phyloP scores from a whole-genome alignment of 2,329 filamentous ascomycete species.

The Trichoderma asperellum region DNA sequence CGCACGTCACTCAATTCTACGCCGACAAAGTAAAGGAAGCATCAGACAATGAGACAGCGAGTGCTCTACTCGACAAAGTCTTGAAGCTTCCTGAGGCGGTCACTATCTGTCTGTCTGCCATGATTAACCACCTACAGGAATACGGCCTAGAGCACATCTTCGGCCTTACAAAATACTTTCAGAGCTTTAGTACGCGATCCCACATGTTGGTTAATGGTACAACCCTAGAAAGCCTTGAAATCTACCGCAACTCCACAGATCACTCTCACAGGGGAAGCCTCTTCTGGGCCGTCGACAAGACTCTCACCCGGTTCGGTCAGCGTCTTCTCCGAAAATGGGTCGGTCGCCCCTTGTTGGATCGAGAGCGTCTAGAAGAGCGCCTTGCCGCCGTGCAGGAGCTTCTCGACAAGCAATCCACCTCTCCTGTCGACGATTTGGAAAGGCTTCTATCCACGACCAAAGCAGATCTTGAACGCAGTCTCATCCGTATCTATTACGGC shows the following conservation, averaged over 20 bases:
- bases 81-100: slow-evolving; percentile 82
- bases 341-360: slow-evolving; percentile 83
- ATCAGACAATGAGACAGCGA: slow-evolving; percentile 58
- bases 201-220: slow-evolving; percentile 98
- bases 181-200: slow-evolving; percentile 89
- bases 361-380: slow-evolving; percentile 72
- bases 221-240: slow-evolving; percentile 88
- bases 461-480: slow-evolving; percentile 85
- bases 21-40: slow-evolving; percentile 76
- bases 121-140: slow-evolving; percentile 91
- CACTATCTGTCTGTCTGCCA: slow-evolving; percentile 89
- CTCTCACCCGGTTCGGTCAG: slow-evolving; percentile 85
- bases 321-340: slow-evolving; percentile 93
- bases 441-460: slow-evolving; percentile 71
- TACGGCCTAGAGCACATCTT: slow-evolving; percentile 96
- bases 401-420: slow-evolving; percentile 66
- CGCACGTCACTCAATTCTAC: slow-evolving; percentile 91
- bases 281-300: slow-evolving; percentile 95
- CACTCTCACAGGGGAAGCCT: slow-evolving; percentile 82
- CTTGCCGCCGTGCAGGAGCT: slow-evolving; percentile 87
- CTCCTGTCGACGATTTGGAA: slow-evolving; percentile 73
- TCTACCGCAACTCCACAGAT: slow-evolving; percentile 94
- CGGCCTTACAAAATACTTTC: slow-evolving; percentile 94
- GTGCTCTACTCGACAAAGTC: slow-evolving; percentile 79
- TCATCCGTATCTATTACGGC: slow-evolving; percentile 96